Evolutionary conservation across 176 grass and related monocot species (phyloP), one percentile per base, ranked within the genome.

Genomic region (Triticum aestivum): DNA sequence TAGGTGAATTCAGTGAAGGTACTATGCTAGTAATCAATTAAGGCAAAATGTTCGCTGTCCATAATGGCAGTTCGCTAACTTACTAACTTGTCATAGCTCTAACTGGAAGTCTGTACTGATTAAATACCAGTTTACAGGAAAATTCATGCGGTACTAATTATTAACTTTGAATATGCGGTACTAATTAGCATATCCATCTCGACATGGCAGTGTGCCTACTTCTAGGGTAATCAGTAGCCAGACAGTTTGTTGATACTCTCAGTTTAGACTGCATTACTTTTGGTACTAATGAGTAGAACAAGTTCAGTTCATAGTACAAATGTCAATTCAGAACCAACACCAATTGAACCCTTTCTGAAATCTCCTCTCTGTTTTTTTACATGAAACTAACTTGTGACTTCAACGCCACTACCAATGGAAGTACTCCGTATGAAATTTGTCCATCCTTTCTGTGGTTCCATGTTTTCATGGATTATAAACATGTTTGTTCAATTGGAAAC

Each of bases 21-120:
- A 26, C 41, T 5, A 66, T 29, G 21, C 18, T 21, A 27, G 29
- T 73, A 64, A 64, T 75, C 21, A 61, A 12, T 90, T 35, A 34
- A 45, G 61, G 68, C 68, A 68, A 82, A 78, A 18, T 39, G 10
- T 11, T 87, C 37, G 24, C 47, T 85, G 56, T 82, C 29, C 10
- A 52, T 72, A 44, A 58, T 42, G 32, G 4, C 0, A 54, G 33
- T 52, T 52, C 42, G 9, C 45, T 47, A 69, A 69, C 72, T 75
- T 73, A 73, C 51, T 49, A 63, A 27, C 11, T 56, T 82, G 20
- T 6, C 70, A 9, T 44, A 24, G n/a, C 6, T 35, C 21, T 34
- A 59, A 58, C 65, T 11, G 3, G 10, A 62, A 78, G 12, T 32
- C 18, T 47, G 24, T 67, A 73, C 5, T 20, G 58, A 68, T 62